A percentile compares a stretch with the other conserved stretches of the same genome.
Conservation (phyloP, 2,329 filamentous ascomycete genomes). For the Leptographium wingfieldii region DNA sequence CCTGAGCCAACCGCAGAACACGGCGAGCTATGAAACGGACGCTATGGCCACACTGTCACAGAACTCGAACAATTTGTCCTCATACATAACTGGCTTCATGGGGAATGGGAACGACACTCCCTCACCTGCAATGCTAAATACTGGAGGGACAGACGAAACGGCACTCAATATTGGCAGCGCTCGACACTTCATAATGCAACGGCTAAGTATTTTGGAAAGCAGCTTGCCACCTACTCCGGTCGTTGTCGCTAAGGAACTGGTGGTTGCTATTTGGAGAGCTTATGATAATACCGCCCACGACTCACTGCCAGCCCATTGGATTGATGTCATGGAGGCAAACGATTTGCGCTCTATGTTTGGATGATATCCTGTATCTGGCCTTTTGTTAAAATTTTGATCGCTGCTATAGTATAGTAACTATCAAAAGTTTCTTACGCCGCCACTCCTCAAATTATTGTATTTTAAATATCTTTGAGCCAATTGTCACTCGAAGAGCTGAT, state of each 20-base stretch:
- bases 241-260: slow-evolving; percentile 23
- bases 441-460: not conserved
- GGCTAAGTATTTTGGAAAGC: slow-evolving; percentile 24
- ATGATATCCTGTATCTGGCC: not conserved
- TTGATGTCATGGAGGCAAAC: slow-evolving; percentile 23
- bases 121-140: not conserved
- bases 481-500: not conserved
- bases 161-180: slow-evolving; percentile 19
- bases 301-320: slow-evolving; percentile 21
- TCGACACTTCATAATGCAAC: slow-evolving; percentile 23
- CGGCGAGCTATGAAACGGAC: not conserved
- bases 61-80: slow-evolving; percentile 1
- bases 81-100: slow-evolving; percentile 3
- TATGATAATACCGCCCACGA: slow-evolving; percentile 22
- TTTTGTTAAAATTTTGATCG: not conserved
- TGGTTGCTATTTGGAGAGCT: slow-evolving; percentile 25
- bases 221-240: slow-evolving; percentile 26
- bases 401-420: too few relatives aligned
- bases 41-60: not conserved
- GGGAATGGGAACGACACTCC: not conserved
- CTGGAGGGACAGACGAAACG: not conserved
- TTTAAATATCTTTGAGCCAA: too few relatives aligned
- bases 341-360: slow-evolving; percentile 10
- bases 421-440: too few relatives aligned
- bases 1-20: not conserved